Evolutionary conservation across 805 yeast species (phyloP).

Genomic region (Suhomyces sp.): DNA sequence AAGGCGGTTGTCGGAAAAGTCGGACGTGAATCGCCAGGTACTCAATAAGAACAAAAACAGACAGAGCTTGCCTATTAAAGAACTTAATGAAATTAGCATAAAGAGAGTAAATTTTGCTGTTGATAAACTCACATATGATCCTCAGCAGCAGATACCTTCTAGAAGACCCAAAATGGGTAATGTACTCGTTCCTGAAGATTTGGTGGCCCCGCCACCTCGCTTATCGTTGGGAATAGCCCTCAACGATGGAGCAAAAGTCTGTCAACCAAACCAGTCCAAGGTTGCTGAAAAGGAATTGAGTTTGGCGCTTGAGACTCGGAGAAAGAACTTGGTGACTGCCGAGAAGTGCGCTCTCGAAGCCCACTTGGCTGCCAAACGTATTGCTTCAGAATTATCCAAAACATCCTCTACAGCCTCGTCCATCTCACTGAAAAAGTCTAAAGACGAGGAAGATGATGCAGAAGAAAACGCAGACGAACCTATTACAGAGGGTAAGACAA

Average conservation of each 20-base stretch:
- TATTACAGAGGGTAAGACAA: constrained; percentile 12
- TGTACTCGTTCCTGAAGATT: constrained; percentile 59
- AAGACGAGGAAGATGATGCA: constrained; percentile 18
- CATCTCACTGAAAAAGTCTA: constrained; percentile 5
- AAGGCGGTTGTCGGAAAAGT: background rate
- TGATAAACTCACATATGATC: constrained; percentile 64
- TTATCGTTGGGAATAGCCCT: constrained; percentile 67
- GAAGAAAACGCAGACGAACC: constrained; percentile 12
- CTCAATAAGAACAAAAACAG: constrained; percentile 46
- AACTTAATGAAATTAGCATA: constrained; percentile 36
- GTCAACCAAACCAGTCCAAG: constrained; percentile 15
- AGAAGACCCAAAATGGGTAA: constrained; percentile 53
- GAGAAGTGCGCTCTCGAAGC: constrained; percentile 76
- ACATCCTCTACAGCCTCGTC: background rate
- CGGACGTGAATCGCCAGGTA: constrained; percentile 18
- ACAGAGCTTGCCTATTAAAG: constrained; percentile 30
- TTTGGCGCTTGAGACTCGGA: constrained; percentile 59
- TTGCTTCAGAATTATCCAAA: constrained; percentile 57
- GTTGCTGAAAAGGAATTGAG: constrained; percentile 48
- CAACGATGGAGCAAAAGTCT: constrained; percentile 23
- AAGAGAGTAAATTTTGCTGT: constrained; percentile 78
- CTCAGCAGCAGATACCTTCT: constrained; percentile 60
- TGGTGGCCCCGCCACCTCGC: constrained; percentile 58
- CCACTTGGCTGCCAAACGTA: constrained; percentile 63
- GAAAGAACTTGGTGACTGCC: constrained; percentile 54